phyloP scores from a whole-genome alignment of 2,329 filamentous ascomycete species.

The Zymoseptoria passerinii region DNA sequence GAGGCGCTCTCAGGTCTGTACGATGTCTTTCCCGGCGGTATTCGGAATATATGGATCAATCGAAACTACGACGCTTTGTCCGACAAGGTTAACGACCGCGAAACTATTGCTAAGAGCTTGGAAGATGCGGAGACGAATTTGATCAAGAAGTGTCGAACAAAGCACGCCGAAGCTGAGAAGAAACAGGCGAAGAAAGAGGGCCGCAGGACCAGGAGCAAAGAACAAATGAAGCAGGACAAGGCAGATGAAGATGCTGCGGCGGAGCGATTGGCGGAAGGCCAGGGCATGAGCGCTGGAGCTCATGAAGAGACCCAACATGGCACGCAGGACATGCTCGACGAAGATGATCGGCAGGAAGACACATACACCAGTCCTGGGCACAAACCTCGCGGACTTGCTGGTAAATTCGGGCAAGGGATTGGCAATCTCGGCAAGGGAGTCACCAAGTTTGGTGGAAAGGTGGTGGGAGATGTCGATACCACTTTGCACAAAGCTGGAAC shows the following conservation, averaged over 20 bases:
- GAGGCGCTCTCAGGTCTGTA: slow-evolving; percentile 77
- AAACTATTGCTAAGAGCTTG: slow-evolving; percentile 60
- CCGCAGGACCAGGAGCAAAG: slow-evolving; percentile 48
- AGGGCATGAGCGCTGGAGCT: slow-evolving; percentile 27
- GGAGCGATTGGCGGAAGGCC: slow-evolving; percentile 23
- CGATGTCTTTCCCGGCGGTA: slow-evolving; percentile 90
- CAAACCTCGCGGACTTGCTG: slow-evolving; percentile 15
- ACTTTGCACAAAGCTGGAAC: slow-evolving; percentile 20
- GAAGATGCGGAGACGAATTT: slow-evolving; percentile 79
- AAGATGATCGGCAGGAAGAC: slow-evolving; percentile 17
- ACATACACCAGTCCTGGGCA: slow-evolving; percentile 8
- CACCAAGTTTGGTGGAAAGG: slow-evolving; percentile 31
- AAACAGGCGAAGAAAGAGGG: slow-evolving; percentile 44
- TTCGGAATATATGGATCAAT: slow-evolving; percentile 95
- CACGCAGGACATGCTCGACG: slow-evolving; percentile 24
- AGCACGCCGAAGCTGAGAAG: slow-evolving; percentile 54
- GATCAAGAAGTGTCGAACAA: slow-evolving; percentile 70
- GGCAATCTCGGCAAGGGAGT: slow-evolving; percentile 23
- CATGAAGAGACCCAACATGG: slow-evolving; percentile 23
- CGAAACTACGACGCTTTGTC: slow-evolving; percentile 75
- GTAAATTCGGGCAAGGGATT: slow-evolving; percentile 17
- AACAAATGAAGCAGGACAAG: slow-evolving; percentile 35
- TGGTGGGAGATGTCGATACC: slow-evolving; percentile 33
- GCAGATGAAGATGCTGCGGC: slow-evolving; percentile 24
- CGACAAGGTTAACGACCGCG: slow-evolving; percentile 72